Base-by-base conservation (phyloP, 441 rosid species). In the Populus hybrid region DNA sequence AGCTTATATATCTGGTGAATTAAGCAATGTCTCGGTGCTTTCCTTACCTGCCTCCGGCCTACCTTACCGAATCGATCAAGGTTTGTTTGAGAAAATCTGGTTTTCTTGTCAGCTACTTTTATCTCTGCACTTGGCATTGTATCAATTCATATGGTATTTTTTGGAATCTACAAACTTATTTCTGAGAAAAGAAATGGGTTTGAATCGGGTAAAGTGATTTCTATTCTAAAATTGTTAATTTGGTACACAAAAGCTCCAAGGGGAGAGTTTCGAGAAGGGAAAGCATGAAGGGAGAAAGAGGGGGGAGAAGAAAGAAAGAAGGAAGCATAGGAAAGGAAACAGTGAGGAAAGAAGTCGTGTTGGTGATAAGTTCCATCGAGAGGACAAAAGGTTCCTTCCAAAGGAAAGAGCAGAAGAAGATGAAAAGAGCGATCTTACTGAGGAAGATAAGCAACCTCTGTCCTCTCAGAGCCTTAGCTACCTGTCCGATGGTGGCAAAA, bases 221-320 rank as follows among this genome's bases (percentile, higher is more conserved):
- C 73, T 79, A 68, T 87, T 85, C 94, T 93, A 82, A 93, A 90
- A 80, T 78, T 82, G 82, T 82, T 89, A 78, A 86, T 89, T 88
- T 89, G 89, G 88, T 89, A 82, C 84, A 63, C 74, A 79, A 89
- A 94, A 93, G 97, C 82, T 89, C 77, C 89, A 85, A 73, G 86
- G 80, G 67, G 83, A 75, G 79, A 84, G 84, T 75, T 16, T 79
- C n/a, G 81, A 81, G 75, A 72, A 84, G 63, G 84, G 81, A 75
- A 82, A 70, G 67, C 66, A 28, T 50, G 79, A 70, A 66, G 85
- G 69, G 76, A 86, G 81, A 82, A 84, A 76, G 80, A 77, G 61
- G 76, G 74, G 36, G 77, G 74, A 77, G 74, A 70, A 81, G 67
- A 78, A 72, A 67, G 79, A 78, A 16, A 68, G 42, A 53, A 86